Conservation (phyloP, 1,284 basidiomycete species). For the Inonotus hispidus region DNA sequence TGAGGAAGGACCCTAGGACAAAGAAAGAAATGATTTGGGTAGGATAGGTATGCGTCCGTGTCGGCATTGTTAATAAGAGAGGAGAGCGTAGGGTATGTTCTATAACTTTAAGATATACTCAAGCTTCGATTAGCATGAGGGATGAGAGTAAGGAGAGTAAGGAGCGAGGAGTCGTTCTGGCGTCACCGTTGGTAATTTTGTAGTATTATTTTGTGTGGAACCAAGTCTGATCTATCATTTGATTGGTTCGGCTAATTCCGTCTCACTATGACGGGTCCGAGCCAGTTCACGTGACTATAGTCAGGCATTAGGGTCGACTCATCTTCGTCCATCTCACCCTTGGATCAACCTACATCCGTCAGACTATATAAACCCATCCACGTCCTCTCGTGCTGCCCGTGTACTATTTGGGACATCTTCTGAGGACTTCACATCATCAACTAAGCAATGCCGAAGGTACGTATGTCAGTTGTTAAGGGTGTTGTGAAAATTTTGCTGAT, state of each 20-base stretch:
- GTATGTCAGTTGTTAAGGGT: constrained; percentile 16
- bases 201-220: no score
- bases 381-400: not conserved
- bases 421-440: not conserved
- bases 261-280: not conserved
- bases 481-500: constrained; percentile 16
- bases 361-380: not conserved
- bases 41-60: not conserved
- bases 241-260: not conserved
- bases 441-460: constrained; percentile 52
- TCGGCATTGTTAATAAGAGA: not conserved
- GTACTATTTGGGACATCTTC: not conserved
- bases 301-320: not conserved
- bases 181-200: no score
- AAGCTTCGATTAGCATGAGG: no score
- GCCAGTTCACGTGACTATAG: not conserved
- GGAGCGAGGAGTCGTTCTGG: no score
- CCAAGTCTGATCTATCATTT: no score
- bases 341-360: not conserved
- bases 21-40: constrained; percentile 21
- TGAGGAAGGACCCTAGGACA: constrained; percentile 36
- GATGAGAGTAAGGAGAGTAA: no score
- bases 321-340: not conserved
- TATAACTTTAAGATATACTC: no score
- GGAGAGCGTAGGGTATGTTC: no score